Evolutionary conservation across 1,139 yeast species (phyloP), one percentile per base, ranked within the genome.

Genomic region (Nakaseomyces delphensis): DNA sequence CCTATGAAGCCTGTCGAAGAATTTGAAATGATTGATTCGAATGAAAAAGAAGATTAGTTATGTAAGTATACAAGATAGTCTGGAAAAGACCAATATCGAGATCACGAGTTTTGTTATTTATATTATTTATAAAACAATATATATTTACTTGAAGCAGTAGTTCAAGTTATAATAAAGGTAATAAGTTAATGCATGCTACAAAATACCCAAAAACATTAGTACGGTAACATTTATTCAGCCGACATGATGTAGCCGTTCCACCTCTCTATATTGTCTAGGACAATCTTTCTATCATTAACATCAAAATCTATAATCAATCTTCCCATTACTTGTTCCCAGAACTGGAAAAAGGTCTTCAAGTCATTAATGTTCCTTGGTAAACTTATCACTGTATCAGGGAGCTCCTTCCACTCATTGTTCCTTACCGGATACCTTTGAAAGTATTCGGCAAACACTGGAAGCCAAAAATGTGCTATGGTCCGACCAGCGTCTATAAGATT

Each of bases 381-480:
- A 1, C 52, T 47, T 1, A 59, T 46, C 43, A 52, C 52, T 39
- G 46, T 29, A 6, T 39, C 38, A 2, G 66, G 67, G 3, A 40
- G 42, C 51, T 54, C 55, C 40, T 43, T 54, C 53, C 60, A 59
- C 53, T 50, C 58, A 46, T 42, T 41, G 49, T 43, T 52, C 32
- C 50, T 56, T 28, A 62, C 41, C 10, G 39, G 25, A 16, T 36
- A 19, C 13, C 23, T 23, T 32, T 54, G 51, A 53, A 76, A 69
- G 41, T 71, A 72, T 3, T 65, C 73, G 4, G 70, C 60, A 54
- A 83, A 83, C 1, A 78, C 82, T 0, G 85, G 69, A 2, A 74
- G 55, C 76, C 83, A 73, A 53, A 70, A 77, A 42, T 72, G 56
- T 6, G 65, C 62, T 10, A 83, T 57, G 2, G 67, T 60, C 1